Conservation (phyloP, 306 rosid genomes). For the Quercus parvula region DNA sequence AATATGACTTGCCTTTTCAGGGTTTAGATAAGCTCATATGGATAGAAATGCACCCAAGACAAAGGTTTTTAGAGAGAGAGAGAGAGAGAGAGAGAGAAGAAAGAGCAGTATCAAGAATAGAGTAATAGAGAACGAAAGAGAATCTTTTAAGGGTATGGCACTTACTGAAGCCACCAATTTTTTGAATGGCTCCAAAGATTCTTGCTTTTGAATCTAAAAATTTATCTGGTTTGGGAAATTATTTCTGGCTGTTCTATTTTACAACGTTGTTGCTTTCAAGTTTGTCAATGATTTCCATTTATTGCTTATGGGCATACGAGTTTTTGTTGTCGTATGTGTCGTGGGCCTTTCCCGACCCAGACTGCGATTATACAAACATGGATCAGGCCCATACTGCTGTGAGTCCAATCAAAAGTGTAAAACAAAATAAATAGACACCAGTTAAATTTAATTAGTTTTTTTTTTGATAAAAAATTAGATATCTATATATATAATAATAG, state of each 20-base stretch:
- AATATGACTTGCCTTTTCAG: background rate
- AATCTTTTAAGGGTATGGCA: background rate
- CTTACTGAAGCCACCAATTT: constrained; percentile 32
- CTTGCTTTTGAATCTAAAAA: background rate
- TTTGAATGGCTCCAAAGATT: constrained; percentile 30
- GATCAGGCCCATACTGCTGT: too few relatives aligned
- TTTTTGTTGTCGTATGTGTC: too few relatives aligned
- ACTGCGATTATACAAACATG: too few relatives aligned
- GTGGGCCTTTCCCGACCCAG: too few relatives aligned
- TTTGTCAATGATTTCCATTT: too few relatives aligned
- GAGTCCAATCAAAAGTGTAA: too few relatives aligned
- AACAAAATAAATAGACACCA: too few relatives aligned
- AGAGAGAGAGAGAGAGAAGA: background rate
- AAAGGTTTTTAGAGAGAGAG: background rate
- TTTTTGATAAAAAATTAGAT: too few relatives aligned
- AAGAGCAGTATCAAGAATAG: background rate
- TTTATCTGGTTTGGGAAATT: background rate
- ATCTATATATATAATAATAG: too few relatives aligned
- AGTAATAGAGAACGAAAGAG: background rate
- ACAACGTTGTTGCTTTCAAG: too few relatives aligned
- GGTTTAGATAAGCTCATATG: background rate
- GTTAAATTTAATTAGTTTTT: too few relatives aligned
- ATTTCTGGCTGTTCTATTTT: background rate
- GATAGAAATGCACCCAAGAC: background rate
- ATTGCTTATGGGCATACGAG: too few relatives aligned